Base-by-base conservation (phyloP, 148 eudicot species). In the Rhododendron griersonianum region DNA sequence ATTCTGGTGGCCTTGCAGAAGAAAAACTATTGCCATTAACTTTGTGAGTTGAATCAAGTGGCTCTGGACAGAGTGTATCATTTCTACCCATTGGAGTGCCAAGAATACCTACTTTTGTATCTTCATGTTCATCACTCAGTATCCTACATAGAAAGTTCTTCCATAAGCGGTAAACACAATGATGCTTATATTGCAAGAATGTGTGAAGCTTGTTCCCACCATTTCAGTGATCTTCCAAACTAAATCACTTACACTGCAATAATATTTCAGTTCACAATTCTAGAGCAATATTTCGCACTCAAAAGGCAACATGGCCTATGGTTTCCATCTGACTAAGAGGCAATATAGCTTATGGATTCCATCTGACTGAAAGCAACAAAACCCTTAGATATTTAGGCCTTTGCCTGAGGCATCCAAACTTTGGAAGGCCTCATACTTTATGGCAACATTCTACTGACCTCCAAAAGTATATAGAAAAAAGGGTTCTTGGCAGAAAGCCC, bases 101-200 rank as follows among this genome's bases (percentile, higher is more conserved):
- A 35, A 87, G 83, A 55, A 93, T 86, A 81, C 86, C 91, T 59
- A 91, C 95, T 88, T 93, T 91, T 37, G 75, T 51, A 84, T 93
- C 96, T 86, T 90, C 96, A 81, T 86, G 86, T 78, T 94, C 94
- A 87, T 89, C 92, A 87, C 83, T 85, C 87, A 97, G 63, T 83
- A 94, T 86, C 98, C 98, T 97, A 90, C 74, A 81, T 11, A 25
- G 83, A 78, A 61, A 86, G n/a, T 63, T 65, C 30, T 67, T 77
- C 45, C 85, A 77, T 88, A 10, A 84, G 78, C 2, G 81, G 45
- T 47, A 80, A 75, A 78, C 0, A 33, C 23, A 28, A 80, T 44
- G 51, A 5, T 5, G 5, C 15, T 11, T 57, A 1, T 23, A 41
- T 74, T 19, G 73, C 73, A 75, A 15, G 69, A 71, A 48, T 10